Evolutionary conservation across 2,329 filamentous ascomycete genomes (phyloP), one percentile per base, ranked within the genome.

Genomic region (Fusarium xyrophilum): DNA sequence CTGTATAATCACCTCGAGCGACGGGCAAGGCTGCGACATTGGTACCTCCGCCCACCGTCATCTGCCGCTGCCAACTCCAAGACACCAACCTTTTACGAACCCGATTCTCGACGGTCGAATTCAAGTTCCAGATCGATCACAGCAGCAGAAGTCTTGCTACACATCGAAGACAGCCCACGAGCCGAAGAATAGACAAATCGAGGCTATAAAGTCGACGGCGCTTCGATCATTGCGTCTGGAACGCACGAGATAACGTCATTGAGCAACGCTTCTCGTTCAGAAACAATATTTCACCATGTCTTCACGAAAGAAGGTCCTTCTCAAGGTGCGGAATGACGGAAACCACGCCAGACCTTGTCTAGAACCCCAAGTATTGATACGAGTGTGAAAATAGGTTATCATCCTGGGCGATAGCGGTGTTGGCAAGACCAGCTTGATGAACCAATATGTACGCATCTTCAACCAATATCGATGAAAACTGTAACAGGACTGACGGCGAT

Each of bases 341-440:
- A 38, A 35, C 14, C 15, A 21, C 28, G 21, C 39, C 25, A 25
- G 35, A 35, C 35, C 15, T 39, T 38, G 6, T 30, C 13, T 12
- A 46, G 27, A 33, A 40, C 19, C 15, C 32, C 19, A 38, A 57
- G 44, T 68, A 54, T 67, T 73, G 60, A 73, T 67, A 28, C 47
- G 33, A 46, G 40, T 57, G 59, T 32, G 53, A 69, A 51, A 68
- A 46, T 76, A 98, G 95, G 94, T 99, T 77, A 99, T 99, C 77
- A 98, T 99, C 82, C 90, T 99, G 74, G 96, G 96, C 75, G 96
- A 99, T 82, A 98, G 95, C 82, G 96, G 96, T 83, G 96, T 99
- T 68, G 96, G 96, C 80, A 99, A 99, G 88, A 99, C 96, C 66
- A 97, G 93, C 82, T 89, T 99, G 88, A 99, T 99, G 96, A 99